Base-by-base conservation (phyloP, 805 yeast genomes). In the Saturnispora gosingensis region DNA sequence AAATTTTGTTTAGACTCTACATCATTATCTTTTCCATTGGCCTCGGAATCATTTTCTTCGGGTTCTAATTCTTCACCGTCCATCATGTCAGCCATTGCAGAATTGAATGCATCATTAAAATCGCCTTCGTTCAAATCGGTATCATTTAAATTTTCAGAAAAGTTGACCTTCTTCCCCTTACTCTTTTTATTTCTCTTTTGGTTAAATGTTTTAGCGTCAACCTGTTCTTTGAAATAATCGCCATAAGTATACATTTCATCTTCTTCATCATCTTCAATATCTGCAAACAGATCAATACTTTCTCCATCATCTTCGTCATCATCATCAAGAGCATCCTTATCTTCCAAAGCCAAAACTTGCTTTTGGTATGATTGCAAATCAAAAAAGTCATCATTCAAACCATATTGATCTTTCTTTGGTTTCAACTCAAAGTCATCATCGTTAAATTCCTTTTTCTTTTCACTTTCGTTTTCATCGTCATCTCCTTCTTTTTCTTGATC, bases 331-430 rank as follows among this genome's bases (percentile, higher is more conserved):
- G 74, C 76, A 44, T 73, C 74, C 32, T 65, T 72, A 51, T 60
- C 62, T 54, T 59, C 62, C 43, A 59, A 48, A 3, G 61, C 61
- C 15, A 50, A 22, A 39, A 63, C 65, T 55, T 64, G 67, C 46
- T 58, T 61, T 49, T 63, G 61, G 48, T 86, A 91, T 50, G 85
- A 86, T 57, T 88, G 95, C 42, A 91, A 79, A 54, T 87, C 81
- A 63, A 91, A 91, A 58, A 89, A 83, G 6, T 81, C 87, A 60
- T 88, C 95, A 62, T 90, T 86, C 30, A 90, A 72, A 1, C 89
- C 91, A 59, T 75, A 77, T 2, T 69, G 74, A 15, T 50, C 55
- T 40, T 73, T 72, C 20, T 60, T 59, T 53, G 66, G 67, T 52
- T 53, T 57, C 50, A 52, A 55, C 46, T 61, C 68, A 32, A 54